phyloP scores from a whole-genome alignment of 345 rosid species.

The Hirschfeldia incana region DNA sequence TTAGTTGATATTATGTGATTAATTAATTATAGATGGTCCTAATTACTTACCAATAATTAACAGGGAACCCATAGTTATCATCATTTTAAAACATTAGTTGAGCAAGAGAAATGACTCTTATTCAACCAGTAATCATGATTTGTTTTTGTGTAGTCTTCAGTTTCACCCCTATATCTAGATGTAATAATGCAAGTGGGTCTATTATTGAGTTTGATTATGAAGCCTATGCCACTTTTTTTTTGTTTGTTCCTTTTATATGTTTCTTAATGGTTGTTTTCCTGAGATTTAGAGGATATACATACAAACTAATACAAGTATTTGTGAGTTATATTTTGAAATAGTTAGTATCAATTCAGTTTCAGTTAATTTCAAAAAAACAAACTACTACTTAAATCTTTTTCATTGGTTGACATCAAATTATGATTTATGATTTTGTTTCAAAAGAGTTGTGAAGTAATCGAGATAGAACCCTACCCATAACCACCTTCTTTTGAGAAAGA shows the following conservation, averaged over 20 bases:
- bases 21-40: background rate
- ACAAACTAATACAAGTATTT: background rate
- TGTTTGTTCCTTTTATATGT: background rate
- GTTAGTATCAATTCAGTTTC: too few relatives aligned
- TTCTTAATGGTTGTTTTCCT: background rate
- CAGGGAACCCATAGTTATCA: conserved; percentile 6
- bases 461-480: conserved; percentile 26
- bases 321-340: too few relatives aligned
- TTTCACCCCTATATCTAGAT: background rate
- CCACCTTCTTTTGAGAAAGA: conserved; percentile 30
- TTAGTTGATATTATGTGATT: background rate
- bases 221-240: conserved; percentile 21
- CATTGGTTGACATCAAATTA: background rate
- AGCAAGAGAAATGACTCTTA: conserved; percentile 14
- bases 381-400: background rate
- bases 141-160: conserved; percentile 27
- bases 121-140: conserved; percentile 13
- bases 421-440: background rate
- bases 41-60: conserved; percentile 18
- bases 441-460: background rate
- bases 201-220: conserved; percentile 33
- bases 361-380: background rate
- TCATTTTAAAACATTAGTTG: conserved; percentile 3
- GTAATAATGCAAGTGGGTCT: conserved; percentile 39
- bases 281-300: background rate